phyloP scores from a whole-genome alignment of 768 basidiomycete genomes.

The Leucogyrophana mollusca region DNA sequence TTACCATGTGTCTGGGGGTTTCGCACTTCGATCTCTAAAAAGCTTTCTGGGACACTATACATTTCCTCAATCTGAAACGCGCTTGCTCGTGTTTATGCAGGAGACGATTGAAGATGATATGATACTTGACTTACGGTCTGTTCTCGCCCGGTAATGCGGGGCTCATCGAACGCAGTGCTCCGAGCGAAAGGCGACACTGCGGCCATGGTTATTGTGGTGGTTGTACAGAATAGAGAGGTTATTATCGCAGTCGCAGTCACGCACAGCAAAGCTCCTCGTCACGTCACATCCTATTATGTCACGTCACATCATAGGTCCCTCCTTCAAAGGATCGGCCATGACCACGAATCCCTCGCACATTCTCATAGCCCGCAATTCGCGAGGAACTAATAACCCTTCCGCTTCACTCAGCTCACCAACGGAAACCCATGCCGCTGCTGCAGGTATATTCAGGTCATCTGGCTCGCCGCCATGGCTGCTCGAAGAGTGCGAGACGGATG shows the following conservation, averaged over 20 bases:
- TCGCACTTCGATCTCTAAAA: slow-evolving; percentile 94
- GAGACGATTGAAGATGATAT: slow-evolving; percentile 8
- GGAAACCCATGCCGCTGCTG: slow-evolving; percentile 85
- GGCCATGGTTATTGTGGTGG: slow-evolving; percentile 26
- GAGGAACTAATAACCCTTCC: slow-evolving; percentile 72
- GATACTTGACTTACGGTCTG: slow-evolving; percentile 47
- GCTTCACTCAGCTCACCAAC: slow-evolving; percentile 82
- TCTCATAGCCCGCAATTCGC: slow-evolving; percentile 83
- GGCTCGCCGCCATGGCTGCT: slow-evolving; percentile 80
- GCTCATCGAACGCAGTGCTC: slow-evolving; percentile 55
- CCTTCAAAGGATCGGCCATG: slow-evolving; percentile 31
- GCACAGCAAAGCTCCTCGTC: too few relatives aligned
- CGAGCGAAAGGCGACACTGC: slow-evolving; percentile 61
- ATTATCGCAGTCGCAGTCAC: too few relatives aligned
- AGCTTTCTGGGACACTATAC: slow-evolving; percentile 97
- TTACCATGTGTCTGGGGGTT: slow-evolving; percentile 96
- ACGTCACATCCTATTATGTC: too few relatives aligned
- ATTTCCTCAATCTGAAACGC: slow-evolving; percentile 86
- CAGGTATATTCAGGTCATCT: slow-evolving; percentile 80
- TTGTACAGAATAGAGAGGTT: neutral
- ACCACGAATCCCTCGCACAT: slow-evolving; percentile 83
- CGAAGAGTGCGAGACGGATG: slow-evolving; percentile 72
- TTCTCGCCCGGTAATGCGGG: slow-evolving; percentile 46
- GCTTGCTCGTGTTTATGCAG: slow-evolving; percentile 34
- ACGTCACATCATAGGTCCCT: too few relatives aligned